phyloP scores from a whole-genome alignment of 306 rosid genomes.

The Pterocarpus macrocarpus region DNA sequence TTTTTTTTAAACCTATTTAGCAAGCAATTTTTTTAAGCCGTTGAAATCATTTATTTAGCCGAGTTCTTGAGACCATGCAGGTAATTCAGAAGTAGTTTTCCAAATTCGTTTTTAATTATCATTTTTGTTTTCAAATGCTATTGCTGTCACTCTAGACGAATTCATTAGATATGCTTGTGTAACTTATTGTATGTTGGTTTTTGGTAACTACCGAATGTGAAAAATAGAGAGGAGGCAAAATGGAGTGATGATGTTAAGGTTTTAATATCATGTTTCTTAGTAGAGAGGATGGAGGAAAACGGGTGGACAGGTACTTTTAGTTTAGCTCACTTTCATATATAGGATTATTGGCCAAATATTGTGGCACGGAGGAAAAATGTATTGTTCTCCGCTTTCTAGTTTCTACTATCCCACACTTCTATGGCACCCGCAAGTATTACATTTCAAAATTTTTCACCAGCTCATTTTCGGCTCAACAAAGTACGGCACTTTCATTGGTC shows the following conservation, averaged over 20 bases:
- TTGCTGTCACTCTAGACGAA: not conserved
- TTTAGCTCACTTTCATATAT: not conserved
- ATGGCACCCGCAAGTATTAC: not conserved
- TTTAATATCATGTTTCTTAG: constrained; percentile 12
- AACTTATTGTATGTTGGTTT: constrained; percentile 17
- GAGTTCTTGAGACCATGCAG: not conserved
- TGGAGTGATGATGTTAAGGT: not conserved
- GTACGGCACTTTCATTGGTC: too few species aligned
- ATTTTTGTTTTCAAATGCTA: not conserved
- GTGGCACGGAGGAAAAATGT: not conserved
- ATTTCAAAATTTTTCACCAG: too few species aligned
- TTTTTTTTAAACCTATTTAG: not conserved
- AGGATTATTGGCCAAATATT: not conserved
- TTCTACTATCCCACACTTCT: constrained; percentile 3
- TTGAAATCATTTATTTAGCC: not conserved
- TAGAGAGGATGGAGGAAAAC: not conserved
- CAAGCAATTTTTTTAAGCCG: not conserved
- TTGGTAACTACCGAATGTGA: constrained; percentile 1
- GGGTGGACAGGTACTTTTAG: not conserved
- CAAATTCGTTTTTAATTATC: not conserved
- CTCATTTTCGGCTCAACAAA: too few species aligned
- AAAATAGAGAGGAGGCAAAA: not conserved
- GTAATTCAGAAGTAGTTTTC: constrained; percentile 1
- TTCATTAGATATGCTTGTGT: not conserved
- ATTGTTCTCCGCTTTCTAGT: not conserved